Percentiles rank a stretch among this genome's conserved stretches.
phyloP scores from a whole-genome alignment of 208 protist species.

The Phytomonas francai region DNA sequence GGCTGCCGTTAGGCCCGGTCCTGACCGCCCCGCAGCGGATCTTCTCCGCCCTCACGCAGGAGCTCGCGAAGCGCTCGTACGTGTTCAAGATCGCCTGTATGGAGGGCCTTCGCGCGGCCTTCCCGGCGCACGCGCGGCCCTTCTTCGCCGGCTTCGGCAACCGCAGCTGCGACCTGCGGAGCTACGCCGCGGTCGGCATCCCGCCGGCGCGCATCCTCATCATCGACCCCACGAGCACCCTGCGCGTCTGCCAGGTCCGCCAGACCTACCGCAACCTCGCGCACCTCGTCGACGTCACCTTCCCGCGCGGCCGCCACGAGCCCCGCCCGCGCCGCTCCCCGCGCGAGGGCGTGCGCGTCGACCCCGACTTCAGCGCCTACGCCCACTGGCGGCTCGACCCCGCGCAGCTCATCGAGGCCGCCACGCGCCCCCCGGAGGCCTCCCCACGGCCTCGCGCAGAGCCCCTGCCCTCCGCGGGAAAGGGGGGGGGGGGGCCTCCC shows the following conservation, averaged over 20 bases:
- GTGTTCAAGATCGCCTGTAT: conserved; percentile 90
- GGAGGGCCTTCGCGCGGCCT: conserved; percentile 56
- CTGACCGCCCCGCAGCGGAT: conserved; percentile 84
- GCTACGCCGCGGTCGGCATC: conserved; percentile 76
- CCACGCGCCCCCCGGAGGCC: too few species aligned
- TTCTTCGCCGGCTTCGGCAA: conserved; percentile 92
- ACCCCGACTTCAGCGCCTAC: conserved; percentile 66
- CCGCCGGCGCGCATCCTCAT: conserved; percentile 82
- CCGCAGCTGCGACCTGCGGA: conserved; percentile 81
- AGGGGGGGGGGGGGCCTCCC: too few species aligned
- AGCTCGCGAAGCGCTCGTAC: conserved; percentile 86
- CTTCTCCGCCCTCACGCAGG: conserved; percentile 82
- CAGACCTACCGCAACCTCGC: conserved; percentile 73
- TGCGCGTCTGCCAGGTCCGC: conserved; percentile 69
- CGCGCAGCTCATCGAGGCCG: conserved; percentile 20
- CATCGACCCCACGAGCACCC: conserved; percentile 70
- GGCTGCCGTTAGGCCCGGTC: conserved; percentile 79
- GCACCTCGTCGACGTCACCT: conserved; percentile 76
- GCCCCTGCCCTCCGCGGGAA: too few species aligned
- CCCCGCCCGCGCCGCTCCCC: background rate
- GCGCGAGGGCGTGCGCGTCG: conserved; percentile 28
- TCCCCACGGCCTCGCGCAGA: too few species aligned
- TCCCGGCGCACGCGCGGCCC: conserved; percentile 50
- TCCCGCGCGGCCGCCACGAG: conserved; percentile 38
- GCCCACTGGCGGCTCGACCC: conserved; percentile 77